Base-by-base conservation (phyloP, 176 grass and related monocot genomes). In the Areca catechu region DNA sequence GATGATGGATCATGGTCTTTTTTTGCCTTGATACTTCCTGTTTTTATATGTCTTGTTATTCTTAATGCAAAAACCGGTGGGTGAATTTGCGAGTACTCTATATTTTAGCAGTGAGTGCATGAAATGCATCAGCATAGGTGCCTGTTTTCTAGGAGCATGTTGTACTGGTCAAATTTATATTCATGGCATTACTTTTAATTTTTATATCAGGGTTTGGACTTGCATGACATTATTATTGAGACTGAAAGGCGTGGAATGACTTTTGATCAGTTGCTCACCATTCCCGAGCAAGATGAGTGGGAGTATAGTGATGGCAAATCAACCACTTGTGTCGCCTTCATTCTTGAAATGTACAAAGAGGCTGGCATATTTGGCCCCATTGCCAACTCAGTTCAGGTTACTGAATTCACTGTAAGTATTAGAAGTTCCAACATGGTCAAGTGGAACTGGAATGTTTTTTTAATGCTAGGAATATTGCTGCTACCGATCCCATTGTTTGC, bases 271-370 rank as follows among this genome's bases (percentile, higher is more conserved):
- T 81, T 96, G 69, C 83, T 96, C 51, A 85, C 83, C 63, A 88
- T 90, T 55, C 92, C 92, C 17, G 92, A 96, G 60, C 81, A 90
- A 84, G 92, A 96, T 23, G 92, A 96, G 71, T 96, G 92, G 92
- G 65, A 85, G 15, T 96, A 96, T 51, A 96, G 86, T 72, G 92
- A 96, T 77, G 92, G 92, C 16, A 90, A 96, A 85, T 96, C 93
- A 74, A 97, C 93, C 3, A 97, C 83, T 22, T 91, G 87, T 63
- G 93, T 97, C 52, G 81, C 87, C 27, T 91, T 91, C 68, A 78
- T 97, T 74, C 87, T 97, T 51, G 93, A 80, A 49, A 85, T 97
- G 83, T 97, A 97, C 37, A 97, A 91, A 65, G 87, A 91, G 63
- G 87, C 93, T 75, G 93, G 93, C 50, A 49, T 97, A 47, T 91